These are phyloP conservation scores for Fusarium albidum DNA, from an alignment of 2,329 filamentous ascomycete genomes.

Conservation along the genomic window DNA sequence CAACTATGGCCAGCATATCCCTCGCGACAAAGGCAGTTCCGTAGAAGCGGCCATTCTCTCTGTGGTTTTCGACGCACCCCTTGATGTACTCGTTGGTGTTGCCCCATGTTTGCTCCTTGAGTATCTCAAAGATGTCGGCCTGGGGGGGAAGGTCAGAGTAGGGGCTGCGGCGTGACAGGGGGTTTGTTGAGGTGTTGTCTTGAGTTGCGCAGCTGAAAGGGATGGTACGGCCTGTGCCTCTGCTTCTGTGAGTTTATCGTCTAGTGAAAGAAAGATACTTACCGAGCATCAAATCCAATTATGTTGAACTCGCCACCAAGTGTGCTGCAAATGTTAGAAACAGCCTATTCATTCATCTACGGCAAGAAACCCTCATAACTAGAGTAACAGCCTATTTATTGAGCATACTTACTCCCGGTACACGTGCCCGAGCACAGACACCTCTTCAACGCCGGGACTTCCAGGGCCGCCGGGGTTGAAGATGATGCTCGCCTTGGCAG, in stretches of 20 bases:
- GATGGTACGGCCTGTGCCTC: slow-evolving; percentile 20
- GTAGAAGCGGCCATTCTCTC: slow-evolving; percentile 38
- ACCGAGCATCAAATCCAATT: slow-evolving; percentile 26
- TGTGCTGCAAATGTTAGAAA: slow-evolving; percentile 1
- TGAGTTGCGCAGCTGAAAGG: slow-evolving; percentile 7
- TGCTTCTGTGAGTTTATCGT: background rate
- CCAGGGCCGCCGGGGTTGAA: slow-evolving; percentile 51
- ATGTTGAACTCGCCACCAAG: slow-evolving; percentile 20
- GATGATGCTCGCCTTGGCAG: slow-evolving; percentile 47
- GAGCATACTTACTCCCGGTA: slow-evolving; percentile 13
- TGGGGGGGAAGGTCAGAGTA: background rate
- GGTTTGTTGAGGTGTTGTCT: background rate
- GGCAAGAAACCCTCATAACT: too few species aligned
- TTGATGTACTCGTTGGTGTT: background rate
- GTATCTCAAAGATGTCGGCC: background rate
- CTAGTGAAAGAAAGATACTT: background rate
- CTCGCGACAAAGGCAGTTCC: slow-evolving; percentile 46
- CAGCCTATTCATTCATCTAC: too few species aligned
- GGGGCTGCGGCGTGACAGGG: background rate
- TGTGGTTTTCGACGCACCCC: slow-evolving; percentile 34
- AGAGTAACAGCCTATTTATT: too few species aligned
- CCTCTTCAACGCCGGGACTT: slow-evolving; percentile 10
- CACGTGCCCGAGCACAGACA: background rate
- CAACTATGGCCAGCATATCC: slow-evolving; percentile 49
- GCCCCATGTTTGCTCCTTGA: background rate